These are phyloP conservation scores for Stephanodiscus triporus DNA, from an alignment of 108 stramenopile species.

Conservation along the genomic window DNA sequence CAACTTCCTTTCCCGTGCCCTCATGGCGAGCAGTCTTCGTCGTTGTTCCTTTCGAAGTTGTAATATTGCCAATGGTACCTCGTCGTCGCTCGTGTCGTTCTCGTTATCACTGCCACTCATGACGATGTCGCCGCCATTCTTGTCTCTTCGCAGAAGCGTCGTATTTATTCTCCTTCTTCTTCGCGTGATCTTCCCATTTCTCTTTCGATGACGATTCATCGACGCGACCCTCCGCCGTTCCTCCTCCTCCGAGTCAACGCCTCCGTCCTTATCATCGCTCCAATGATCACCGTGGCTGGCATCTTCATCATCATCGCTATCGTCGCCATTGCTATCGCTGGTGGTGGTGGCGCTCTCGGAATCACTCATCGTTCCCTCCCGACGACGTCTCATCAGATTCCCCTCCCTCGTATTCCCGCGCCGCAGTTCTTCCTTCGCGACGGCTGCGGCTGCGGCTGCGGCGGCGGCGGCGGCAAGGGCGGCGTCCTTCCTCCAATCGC, in stretches of 20 bases:
- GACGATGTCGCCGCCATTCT: neutral
- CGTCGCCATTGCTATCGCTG: neutral
- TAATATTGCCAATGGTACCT: conserved; percentile 5
- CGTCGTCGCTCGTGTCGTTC: neutral
- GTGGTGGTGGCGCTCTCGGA: neutral
- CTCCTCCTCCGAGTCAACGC: conserved; percentile 9
- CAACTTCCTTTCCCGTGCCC: neutral
- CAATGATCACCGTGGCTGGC: neutral
- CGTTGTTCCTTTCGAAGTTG: neutral
- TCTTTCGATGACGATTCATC: conserved; percentile 13
- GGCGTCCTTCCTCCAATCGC: conserved; percentile 57
- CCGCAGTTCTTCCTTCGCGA: no score
- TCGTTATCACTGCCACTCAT: neutral
- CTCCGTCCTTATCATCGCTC: neutral
- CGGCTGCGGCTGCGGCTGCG: no score
- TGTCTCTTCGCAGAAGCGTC: neutral
- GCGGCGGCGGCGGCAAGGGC: neutral
- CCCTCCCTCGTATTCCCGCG: neutral
- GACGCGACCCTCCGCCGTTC: conserved; percentile 1
- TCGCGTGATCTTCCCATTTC: conserved; percentile 2
- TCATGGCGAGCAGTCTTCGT: neutral
- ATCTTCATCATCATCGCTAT: neutral
- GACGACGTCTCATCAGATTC: neutral
- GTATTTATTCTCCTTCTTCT: neutral
- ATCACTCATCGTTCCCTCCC: neutral